Base-by-base conservation (phyloP, 164 flowering plant species). In the Umbilicus rupestris region DNA sequence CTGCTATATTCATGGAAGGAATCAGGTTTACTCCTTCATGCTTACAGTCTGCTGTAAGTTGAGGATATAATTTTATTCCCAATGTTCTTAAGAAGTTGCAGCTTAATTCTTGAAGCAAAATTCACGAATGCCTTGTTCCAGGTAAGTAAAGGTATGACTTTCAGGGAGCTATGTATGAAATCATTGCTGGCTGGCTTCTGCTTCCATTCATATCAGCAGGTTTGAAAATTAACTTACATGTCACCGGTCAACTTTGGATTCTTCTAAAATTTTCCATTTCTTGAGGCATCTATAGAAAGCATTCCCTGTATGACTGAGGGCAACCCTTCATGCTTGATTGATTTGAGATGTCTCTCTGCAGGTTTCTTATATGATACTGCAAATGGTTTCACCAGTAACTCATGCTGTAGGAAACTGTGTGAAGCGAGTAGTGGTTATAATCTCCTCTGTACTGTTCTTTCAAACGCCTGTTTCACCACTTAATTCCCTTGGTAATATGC, bases 21-120 rank as follows among this genome's bases (percentile, higher is more conserved):
- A 39, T 83, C 73, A 88, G 78, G 74, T 78, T 88, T 68, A 81
- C 80, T 65, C 97, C 95, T 20, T 70, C 88, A 49, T 79, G 84
- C 74, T 67, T 87, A 68, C 84, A 85, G 47, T 73, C 77, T 57
- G 84, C 83, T 55, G 95, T 90, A 71, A 85, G 92, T 76, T 62
- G 44, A 30, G 10, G 19, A 16, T 30, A 3, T 22, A 10, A 35
- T 7, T 35, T 7, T 35, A 3, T 35, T 17, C 41, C 28, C 28
- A 5, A 28, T 29, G 8, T 35, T 60, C 20, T 33, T 30, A 20
- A 44, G 35, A 55, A 3, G 26, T 5, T 7, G 3, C 8, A 58
- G 39, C 65, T 20, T 64, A 30, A 66, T 57, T 6, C 49, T 29
- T 14, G 12, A 39, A 19, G 37, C 3, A 15, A 14, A 31, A 37